These are phyloP conservation scores for Colletotrichum orchidophilum DNA, from an alignment of 2,329 filamentous ascomycete species.

Conservation along the genomic window DNA sequence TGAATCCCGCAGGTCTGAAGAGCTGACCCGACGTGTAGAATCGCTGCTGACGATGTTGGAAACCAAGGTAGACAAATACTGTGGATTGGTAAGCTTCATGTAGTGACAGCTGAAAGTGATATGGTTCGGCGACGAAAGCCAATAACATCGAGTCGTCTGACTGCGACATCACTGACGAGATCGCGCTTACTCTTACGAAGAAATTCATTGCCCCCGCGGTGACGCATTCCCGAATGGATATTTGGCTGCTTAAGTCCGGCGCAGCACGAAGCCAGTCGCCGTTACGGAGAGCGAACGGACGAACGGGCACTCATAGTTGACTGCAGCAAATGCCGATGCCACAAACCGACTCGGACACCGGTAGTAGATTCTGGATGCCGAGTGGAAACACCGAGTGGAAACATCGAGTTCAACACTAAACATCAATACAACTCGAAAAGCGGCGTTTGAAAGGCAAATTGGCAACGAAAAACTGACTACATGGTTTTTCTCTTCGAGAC, in stretches of 20 bases:
- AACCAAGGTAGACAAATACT: background rate
- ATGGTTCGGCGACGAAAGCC: background rate
- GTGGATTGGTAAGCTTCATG: background rate
- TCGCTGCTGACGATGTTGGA: background rate
- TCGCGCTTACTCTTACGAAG: background rate
- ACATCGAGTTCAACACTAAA: background rate
- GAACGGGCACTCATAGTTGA: background rate
- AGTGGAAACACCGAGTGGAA: background rate
- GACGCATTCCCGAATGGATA: background rate
- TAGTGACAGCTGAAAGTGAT: background rate
- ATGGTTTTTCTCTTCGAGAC: no score
- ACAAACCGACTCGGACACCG: background rate
- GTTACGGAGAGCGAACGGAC: background rate
- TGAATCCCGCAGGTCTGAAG: background rate
- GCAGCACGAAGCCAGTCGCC: background rate
- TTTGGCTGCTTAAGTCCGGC: background rate
- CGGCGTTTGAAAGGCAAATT: background rate
- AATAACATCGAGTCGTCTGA: background rate
- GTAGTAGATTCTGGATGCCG: background rate
- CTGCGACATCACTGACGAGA: background rate
- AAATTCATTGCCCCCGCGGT: background rate
- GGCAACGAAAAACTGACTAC: background rate
- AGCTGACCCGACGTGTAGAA: background rate
- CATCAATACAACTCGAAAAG: background rate
- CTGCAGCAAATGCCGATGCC: background rate